phyloP scores from a whole-genome alignment of 148 eudicot genomes.

The Simmondsia chinensis region DNA sequence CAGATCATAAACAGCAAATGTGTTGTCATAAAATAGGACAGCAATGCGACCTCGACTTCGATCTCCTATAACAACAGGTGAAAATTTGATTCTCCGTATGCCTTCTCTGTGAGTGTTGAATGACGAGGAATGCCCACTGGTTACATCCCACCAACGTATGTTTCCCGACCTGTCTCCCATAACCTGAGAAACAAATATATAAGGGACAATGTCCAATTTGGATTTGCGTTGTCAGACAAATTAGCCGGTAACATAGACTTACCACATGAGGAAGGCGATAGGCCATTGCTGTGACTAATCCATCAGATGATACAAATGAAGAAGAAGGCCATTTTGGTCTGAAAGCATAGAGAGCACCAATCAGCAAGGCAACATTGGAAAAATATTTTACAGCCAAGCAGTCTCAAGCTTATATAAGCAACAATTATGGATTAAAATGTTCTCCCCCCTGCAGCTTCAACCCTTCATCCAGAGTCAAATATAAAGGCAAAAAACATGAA shows the following conservation, averaged over 20 bases:
- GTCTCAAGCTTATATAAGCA: too few relatives aligned
- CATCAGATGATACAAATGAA: slow-evolving; percentile 89
- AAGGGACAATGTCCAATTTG: too few relatives aligned
- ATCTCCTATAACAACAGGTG: slow-evolving; percentile 94
- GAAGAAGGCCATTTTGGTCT: slow-evolving; percentile 99
- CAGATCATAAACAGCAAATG: slow-evolving; percentile 89
- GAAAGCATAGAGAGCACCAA: slow-evolving; percentile 21
- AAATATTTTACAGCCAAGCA: too few relatives aligned
- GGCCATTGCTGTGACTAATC: slow-evolving; percentile 96
- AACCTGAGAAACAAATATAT: slow-evolving; percentile 59
- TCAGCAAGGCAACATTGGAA: too few relatives aligned
- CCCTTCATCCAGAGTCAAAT: too few relatives aligned
- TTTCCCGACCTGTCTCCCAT: slow-evolving; percentile 98
- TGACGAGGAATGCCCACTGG: slow-evolving; percentile 89
- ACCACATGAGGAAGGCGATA: slow-evolving; percentile 99
- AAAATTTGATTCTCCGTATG: slow-evolving; percentile 88
- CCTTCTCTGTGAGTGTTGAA: slow-evolving; percentile 96
- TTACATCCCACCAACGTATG: slow-evolving; percentile 99
- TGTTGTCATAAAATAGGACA: slow-evolving; percentile 84
- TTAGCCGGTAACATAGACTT: slow-evolving; percentile 21
- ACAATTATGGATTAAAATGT: too few relatives aligned
- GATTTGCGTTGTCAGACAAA: too few relatives aligned
- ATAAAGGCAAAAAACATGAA: too few relatives aligned
- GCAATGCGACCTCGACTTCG: slow-evolving; percentile 94
- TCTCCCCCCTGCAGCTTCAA: too few relatives aligned